A percentile compares a stretch with the other conserved stretches of the same genome.
These are phyloP conservation scores for Laguncularia racemosa DNA, from an alignment of 345 rosid species.

Conservation along the genomic window DNA sequence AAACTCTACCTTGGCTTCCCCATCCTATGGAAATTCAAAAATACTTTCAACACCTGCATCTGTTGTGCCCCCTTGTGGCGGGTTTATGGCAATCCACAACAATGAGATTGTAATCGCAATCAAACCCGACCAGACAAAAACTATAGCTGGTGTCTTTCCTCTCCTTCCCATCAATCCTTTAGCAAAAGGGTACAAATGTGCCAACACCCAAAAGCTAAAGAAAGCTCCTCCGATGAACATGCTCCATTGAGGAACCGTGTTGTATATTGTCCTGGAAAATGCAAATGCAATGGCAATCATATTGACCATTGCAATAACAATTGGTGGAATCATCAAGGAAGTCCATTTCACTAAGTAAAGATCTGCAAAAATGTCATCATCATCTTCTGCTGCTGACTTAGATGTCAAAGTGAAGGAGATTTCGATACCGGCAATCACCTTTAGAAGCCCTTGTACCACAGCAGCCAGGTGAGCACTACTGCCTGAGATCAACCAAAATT, in stretches of 20 bases:
- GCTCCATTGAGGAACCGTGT: constrained; percentile 63
- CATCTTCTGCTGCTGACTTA: constrained; percentile 68
- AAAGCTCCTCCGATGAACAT: constrained; percentile 89
- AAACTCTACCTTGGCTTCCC: no score
- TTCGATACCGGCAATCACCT: constrained; percentile 85
- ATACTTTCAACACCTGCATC: constrained; percentile 26
- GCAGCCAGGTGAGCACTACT: constrained; percentile 92
- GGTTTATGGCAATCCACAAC: constrained; percentile 71
- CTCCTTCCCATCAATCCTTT: constrained; percentile 96
- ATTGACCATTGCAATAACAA: constrained; percentile 85
- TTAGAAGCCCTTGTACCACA: constrained; percentile 74
- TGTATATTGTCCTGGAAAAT: constrained; percentile 58
- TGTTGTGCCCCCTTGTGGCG: constrained; percentile 24
- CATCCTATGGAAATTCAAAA: constrained; percentile 54
- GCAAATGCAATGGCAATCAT: constrained; percentile 68
- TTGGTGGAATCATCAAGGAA: constrained; percentile 81
- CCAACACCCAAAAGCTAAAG: constrained; percentile 94
- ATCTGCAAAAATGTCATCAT: constrained; percentile 70
- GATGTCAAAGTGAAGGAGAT: constrained; percentile 89
- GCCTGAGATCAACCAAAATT: constrained; percentile 89
- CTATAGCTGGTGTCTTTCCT: constrained; percentile 86
- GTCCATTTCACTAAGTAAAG: constrained; percentile 84
- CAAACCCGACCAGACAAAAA: constrained; percentile 90
- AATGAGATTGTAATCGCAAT: constrained; percentile 80
- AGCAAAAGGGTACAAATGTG: constrained; percentile 89